Base-by-base conservation (phyloP, 2,329 filamentous ascomycete species). In the Microsporum ferrugineum region DNA sequence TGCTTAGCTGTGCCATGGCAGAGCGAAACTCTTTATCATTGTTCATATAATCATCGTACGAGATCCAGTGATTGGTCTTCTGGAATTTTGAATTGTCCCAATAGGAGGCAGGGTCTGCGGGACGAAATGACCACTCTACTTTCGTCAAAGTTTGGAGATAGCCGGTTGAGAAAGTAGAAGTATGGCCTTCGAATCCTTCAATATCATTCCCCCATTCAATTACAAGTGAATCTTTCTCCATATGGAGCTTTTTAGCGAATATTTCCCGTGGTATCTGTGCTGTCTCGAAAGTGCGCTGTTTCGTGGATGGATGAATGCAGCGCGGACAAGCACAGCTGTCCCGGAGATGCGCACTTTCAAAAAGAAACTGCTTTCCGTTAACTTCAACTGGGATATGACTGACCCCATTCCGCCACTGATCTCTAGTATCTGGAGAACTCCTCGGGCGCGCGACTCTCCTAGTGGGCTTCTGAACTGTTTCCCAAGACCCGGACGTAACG, bases 21-120 rank as follows among this genome's bases (percentile, higher is more conserved):
- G 77, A 71, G 68, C 80, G 81, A 61, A 95, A 84, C 0, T 77
- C 77, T 0, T 72, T 68, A 56, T 82, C 83, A 12, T 79, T 69
- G 0, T 74, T 71, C 79, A 95, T 87, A 74, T 90, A 96, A 43
- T 85, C 83, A 0, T 83, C 69, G 73, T 88, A 96, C 60, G 84
- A 78, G 49, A 94, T 77, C 72, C 81, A 84, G 57, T 75, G 72
- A 17, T 74, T 75, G 0, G 71, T 65, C 12, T 72, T 69, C 53
- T 79, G 70, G 82, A 80, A 77, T 8, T 67, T 64, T 1, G 71
- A 38, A 29, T 59, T 61, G 38, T 63, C 27, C 62, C 62, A 63
- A 6, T 41, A 39, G 34, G 55, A 47, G 8, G 43, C 17, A 2
- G 43, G 43, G 43, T 29, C 23, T 47, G 23, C 39, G 17, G 39